Evolutionary conservation across 2,329 filamentous ascomycete species (phyloP).

Genomic region (Botrytis fragariae): DNA sequence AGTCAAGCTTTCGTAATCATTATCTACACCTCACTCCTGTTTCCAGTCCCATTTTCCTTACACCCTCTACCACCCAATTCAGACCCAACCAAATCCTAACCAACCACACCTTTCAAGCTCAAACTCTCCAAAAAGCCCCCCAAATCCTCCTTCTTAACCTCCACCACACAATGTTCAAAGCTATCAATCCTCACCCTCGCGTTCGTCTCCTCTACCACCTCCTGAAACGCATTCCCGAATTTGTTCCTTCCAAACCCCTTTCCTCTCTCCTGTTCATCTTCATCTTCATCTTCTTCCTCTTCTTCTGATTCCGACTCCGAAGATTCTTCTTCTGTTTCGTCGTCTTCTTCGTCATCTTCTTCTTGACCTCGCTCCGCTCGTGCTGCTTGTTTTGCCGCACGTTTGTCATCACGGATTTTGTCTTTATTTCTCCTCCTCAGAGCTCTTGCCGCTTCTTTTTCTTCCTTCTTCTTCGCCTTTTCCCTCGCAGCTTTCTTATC

Average conservation of each 20-base stretch:
- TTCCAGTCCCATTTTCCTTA: background rate
- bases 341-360: conserved; percentile 46
- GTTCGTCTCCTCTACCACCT: conserved; percentile 88
- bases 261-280: conserved; percentile 52
- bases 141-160: conserved; percentile 95
- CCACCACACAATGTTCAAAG: conserved; percentile 96
- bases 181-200: conserved; percentile 89
- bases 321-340: conserved; percentile 52
- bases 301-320: conserved; percentile 51
- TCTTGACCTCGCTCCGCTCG: conserved; percentile 45
- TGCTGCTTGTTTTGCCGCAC: conserved; percentile 54
- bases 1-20: conserved; percentile 12
- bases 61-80: background rate
- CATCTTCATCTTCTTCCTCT: conserved; percentile 48
- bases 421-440: conserved; percentile 56
- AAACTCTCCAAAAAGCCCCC: conserved; percentile 85
- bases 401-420: conserved; percentile 59
- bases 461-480: conserved; percentile 56
- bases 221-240: conserved; percentile 93
- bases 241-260: conserved; percentile 77
- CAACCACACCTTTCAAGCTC: conserved; percentile 84
- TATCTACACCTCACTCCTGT: background rate
- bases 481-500: conserved; percentile 65
- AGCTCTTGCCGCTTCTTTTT: conserved; percentile 60
- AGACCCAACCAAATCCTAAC: conserved; percentile 39